Base-by-base conservation (phyloP, 73 alveolate species). In the Paramecium pentaurelia region DNA sequence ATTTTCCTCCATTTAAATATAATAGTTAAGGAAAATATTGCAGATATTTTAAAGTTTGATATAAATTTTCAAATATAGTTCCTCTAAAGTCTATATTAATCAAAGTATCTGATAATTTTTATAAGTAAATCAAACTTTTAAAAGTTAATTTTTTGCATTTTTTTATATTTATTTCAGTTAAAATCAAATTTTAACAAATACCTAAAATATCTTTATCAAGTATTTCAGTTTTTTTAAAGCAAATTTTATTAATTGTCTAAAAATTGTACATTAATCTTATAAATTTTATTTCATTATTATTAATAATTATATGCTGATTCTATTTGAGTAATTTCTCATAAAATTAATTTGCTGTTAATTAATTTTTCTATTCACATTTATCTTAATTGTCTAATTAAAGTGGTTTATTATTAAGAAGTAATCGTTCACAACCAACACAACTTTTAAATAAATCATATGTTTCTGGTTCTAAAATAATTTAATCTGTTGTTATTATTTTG, bases 41-140 rank as follows among this genome's bases (percentile, higher is more conserved):
- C 10, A 80, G 45, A 7, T 45, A n/a, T 27, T 45, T 32, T 8
- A 80, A 34, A 45, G 91, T 49, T 47, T 40, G 6, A 25, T 44
- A 80, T 20, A 18, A 42, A 22, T 80, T 80, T 45, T 80, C 91
- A 47, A 80, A 80, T 2, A 80, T 28, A 4, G 91, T 80, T 25
- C 75, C 71, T 45, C 91, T 80, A 45, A 42, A 45, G 45, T 80
- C 91, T 80, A 80, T n/a, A 80, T 80, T 80, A 45, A 80, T 47
- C n/a, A 80, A 64, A 12, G 37, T 18, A 0, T 80, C 49, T 80
- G 71, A 45, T 2, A 45, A 25, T 16, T 80, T 44, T 32, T 45
- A 25, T 12, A 80, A 27, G 18, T 44, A 49, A 22, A 27, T 44
- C 5, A 80, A n/a, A 25, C 75, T 27, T 18, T 80, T 45, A 16